Conservation (phyloP, 208 protist species). For the Acanthamoeba pearcei region DNA sequence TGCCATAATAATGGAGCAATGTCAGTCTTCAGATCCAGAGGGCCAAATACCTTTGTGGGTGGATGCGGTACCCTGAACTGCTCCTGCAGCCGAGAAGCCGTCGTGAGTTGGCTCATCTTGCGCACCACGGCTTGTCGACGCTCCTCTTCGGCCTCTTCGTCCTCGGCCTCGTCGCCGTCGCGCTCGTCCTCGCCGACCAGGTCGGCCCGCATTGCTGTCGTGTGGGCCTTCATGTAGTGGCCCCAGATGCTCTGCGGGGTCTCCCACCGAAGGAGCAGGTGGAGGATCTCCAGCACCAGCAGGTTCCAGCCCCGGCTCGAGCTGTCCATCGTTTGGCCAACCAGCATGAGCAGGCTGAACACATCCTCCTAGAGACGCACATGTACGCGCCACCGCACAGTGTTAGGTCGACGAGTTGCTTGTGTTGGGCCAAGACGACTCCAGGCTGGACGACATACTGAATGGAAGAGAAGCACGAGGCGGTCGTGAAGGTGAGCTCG, state of each 20-base stretch:
- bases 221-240: background rate
- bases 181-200: background rate
- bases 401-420: background rate
- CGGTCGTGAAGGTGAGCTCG: constrained; percentile 33
- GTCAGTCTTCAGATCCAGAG: background rate
- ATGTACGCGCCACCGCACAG: background rate
- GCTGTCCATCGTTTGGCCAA: constrained; percentile 33
- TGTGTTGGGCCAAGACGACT: background rate
- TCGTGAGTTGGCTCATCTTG: constrained; percentile 25
- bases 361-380: constrained; percentile 19
- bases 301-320: constrained; percentile 19
- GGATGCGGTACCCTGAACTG: background rate
- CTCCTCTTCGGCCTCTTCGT: constrained; percentile 24
- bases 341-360: constrained; percentile 42
- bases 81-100: constrained; percentile 19
- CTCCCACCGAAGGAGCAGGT: constrained; percentile 34
- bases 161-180: background rate
- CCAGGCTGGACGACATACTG: background rate
- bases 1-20: no score
- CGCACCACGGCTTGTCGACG: background rate
- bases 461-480: constrained; percentile 46
- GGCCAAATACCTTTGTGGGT: background rate
- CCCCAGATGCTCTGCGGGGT: constrained; percentile 53
- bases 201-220: background rate
- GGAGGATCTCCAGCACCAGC: constrained; percentile 64